Conservation (phyloP, 2,329 filamentous ascomycete species). For the Nemania bipapillata region DNA sequence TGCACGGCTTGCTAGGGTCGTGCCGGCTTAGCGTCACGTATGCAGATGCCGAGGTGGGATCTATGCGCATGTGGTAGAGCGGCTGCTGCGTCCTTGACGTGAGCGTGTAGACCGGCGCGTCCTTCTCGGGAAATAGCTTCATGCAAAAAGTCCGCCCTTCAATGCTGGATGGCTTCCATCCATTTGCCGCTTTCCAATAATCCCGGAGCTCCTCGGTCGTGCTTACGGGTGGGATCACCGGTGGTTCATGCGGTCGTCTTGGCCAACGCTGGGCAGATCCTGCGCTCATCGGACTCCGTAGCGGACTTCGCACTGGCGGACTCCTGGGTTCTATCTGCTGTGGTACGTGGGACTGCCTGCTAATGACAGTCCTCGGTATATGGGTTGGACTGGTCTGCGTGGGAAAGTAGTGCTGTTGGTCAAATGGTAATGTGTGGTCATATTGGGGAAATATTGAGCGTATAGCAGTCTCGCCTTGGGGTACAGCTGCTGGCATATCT, state of each 20-base stretch:
- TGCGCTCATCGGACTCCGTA: slow-evolving; percentile 51
- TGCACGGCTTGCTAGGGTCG: slow-evolving; percentile 69
- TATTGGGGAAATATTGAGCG: slow-evolving; percentile 82
- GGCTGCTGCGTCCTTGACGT: slow-evolving; percentile 68
- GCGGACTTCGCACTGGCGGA: slow-evolving; percentile 48
- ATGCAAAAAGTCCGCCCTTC: slow-evolving; percentile 71
- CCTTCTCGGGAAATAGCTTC: slow-evolving; percentile 64
- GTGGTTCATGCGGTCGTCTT: slow-evolving; percentile 56
- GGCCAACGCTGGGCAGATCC: slow-evolving; percentile 47
- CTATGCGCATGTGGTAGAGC: slow-evolving; percentile 73
- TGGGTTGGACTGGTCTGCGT: slow-evolving; percentile 71
- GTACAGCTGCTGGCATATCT: slow-evolving; percentile 48
- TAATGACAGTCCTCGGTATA: slow-evolving; percentile 73
- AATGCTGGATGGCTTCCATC: slow-evolving; percentile 70
- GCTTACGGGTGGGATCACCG: slow-evolving; percentile 61
- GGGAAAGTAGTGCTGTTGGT: slow-evolving; percentile 76
- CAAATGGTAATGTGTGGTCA: slow-evolving; percentile 72
- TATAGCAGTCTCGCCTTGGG: slow-evolving; percentile 56
- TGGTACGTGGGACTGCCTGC: slow-evolving; percentile 69
- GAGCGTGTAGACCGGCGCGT: slow-evolving; percentile 74
- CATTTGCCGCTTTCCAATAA: slow-evolving; percentile 76
- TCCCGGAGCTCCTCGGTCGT: slow-evolving; percentile 71
- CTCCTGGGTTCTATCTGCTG: slow-evolving; percentile 48
- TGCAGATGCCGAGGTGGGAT: slow-evolving; percentile 72
- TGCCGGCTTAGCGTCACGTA: slow-evolving; percentile 68